Percentiles rank a stretch among this genome's conserved stretches.
phyloP scores from a whole-genome alignment of 2,329 filamentous ascomycete genomes.

The Alternaria triticina region DNA sequence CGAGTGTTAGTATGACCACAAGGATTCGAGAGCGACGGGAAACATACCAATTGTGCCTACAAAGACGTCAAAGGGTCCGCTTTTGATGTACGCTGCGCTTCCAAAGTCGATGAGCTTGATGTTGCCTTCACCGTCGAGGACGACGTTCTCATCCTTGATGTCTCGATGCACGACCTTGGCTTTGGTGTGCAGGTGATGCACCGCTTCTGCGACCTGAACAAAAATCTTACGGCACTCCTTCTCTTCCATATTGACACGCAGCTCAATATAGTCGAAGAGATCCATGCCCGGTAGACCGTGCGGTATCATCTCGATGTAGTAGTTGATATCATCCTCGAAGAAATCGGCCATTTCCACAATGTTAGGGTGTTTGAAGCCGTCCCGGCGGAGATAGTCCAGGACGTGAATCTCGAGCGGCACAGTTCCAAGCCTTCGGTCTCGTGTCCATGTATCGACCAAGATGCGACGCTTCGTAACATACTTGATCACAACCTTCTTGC shows the following conservation, averaged over 20 bases:
- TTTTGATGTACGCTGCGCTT: constrained; percentile 97
- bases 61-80: constrained; percentile 97
- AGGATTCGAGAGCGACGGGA: not conserved
- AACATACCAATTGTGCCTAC: constrained; percentile 93
- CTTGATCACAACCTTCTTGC: constrained; percentile 90
- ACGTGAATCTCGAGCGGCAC: constrained; percentile 98
- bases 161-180: constrained; percentile 94
- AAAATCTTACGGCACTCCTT: constrained; percentile 94
- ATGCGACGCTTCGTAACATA: constrained; percentile 98
- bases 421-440: constrained; percentile 89
- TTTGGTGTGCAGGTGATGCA: constrained; percentile 90
- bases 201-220: constrained; percentile 84
- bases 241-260: constrained; percentile 96
- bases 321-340: constrained; percentile 83
- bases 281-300: constrained; percentile 98
- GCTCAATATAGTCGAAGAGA: constrained; percentile 97
- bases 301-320: constrained; percentile 98
- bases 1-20: constrained; percentile 9
- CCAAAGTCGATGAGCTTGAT: constrained; percentile 99
- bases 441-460: constrained; percentile 96
- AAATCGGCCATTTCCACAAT: constrained; percentile 74
- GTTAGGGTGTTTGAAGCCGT: constrained; percentile 68
- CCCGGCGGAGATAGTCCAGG: constrained; percentile 85
- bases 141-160: constrained; percentile 98
- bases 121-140: constrained; percentile 90